These are phyloP conservation scores for Dryadomyces quercus-mongolicae DNA, from an alignment of 2,329 filamentous ascomycete genomes.

Conservation along the genomic window DNA sequence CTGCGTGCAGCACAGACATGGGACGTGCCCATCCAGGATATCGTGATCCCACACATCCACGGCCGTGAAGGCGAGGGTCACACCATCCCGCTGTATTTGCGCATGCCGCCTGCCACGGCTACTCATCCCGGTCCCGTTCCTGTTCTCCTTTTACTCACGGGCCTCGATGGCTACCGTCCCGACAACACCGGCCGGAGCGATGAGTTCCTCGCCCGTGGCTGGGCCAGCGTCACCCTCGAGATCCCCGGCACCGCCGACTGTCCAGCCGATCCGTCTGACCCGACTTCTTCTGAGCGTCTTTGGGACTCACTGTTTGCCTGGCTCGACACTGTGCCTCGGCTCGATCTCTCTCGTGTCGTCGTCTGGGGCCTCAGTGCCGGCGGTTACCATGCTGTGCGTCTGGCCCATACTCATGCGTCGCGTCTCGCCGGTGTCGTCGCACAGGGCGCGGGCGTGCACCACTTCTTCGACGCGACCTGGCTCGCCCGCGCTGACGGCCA, in stretches of 20 bases:
- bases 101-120: constrained; percentile 35
- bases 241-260: constrained; percentile 58
- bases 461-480: constrained; percentile 49
- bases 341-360: constrained; percentile 44
- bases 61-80: constrained; percentile 21
- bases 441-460: constrained; percentile 51
- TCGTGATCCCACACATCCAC: constrained; percentile 46
- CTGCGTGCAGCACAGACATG: constrained; percentile 42
- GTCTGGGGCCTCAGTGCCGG: constrained; percentile 55
- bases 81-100: constrained; percentile 52
- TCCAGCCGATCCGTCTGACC: constrained; percentile 49
- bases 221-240: constrained; percentile 50
- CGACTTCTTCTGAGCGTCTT: constrained; percentile 45
- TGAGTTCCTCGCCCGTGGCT: constrained; percentile 50
- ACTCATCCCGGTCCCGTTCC: constrained; percentile 21
- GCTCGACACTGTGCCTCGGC: constrained; percentile 31
- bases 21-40: constrained; percentile 47
- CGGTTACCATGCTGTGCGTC: constrained; percentile 55
- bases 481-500: constrained; percentile 49
- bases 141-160: constrained; percentile 45
- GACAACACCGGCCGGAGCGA: constrained; percentile 50
- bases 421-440: constrained; percentile 43
- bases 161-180: constrained; percentile 49
- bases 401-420: constrained; percentile 53
- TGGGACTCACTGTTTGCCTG: constrained; percentile 52